Evolutionary conservation across 1,139 yeast genomes (phyloP).

Genomic region (Sugiyamaella novakii): DNA sequence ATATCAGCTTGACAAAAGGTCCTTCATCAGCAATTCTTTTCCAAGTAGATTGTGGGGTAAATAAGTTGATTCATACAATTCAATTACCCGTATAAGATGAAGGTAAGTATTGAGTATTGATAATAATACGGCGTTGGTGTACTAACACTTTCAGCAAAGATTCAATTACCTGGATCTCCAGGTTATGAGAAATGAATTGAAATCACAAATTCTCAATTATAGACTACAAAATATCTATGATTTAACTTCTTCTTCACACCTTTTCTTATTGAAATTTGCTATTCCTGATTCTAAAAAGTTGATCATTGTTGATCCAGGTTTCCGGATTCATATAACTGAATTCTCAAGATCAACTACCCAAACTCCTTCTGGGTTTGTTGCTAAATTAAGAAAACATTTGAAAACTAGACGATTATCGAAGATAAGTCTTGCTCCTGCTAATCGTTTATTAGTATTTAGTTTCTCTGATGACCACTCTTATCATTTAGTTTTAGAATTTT

Average conservation of each 20-base stretch:
- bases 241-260: conserved; percentile 68
- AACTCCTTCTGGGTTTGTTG: conserved; percentile 81
- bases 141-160: conserved; percentile 59
- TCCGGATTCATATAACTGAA: conserved; percentile 74
- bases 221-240: conserved; percentile 86
- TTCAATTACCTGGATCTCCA: conserved; percentile 81
- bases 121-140: no score
- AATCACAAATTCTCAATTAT: conserved; percentile 56
- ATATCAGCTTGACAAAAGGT: no score
- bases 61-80: no score
- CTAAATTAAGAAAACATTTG: conserved; percentile 83
- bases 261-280: conserved; percentile 77
- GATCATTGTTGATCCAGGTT: conserved; percentile 83
- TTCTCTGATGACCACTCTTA: conserved; percentile 75
- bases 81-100: no score
- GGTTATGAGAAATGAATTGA: conserved; percentile 68
- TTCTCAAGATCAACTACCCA: conserved; percentile 80
- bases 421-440: conserved; percentile 72
- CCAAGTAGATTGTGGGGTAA: no score
- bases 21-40: no score
- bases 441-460: conserved; percentile 75
- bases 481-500: conserved; percentile 83
- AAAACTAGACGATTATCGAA: conserved; percentile 76
- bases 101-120: no score
- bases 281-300: conserved; percentile 79